Evolutionary conservation across 2,329 filamentous ascomycete genomes (phyloP).

Genomic region (Colletotrichum australisinense): DNA sequence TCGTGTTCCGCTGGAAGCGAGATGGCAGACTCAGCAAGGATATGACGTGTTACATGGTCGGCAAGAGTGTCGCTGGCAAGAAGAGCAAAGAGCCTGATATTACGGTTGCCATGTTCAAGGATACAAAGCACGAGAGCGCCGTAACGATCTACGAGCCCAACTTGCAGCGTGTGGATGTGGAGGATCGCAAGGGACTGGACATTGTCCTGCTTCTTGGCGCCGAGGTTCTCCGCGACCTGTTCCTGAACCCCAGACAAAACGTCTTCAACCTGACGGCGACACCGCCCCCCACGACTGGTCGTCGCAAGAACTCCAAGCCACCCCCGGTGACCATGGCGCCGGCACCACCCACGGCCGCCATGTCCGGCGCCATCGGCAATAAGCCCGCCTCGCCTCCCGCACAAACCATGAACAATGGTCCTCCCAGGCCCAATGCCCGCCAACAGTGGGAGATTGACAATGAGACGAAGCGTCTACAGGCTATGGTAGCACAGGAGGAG

Average conservation of each 20-base stretch:
- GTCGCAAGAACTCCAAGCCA: conserved; percentile 59
- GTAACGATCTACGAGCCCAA: conserved; percentile 95
- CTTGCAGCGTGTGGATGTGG: conserved; percentile 87
- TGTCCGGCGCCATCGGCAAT: conserved; percentile 55
- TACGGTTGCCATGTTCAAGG: conserved; percentile 87
- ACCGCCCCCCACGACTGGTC: conserved; percentile 39
- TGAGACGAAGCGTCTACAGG: conserved; percentile 80
- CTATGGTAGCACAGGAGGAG: conserved; percentile 62
- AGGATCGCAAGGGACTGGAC: conserved; percentile 94
- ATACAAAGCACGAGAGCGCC: conserved; percentile 69
- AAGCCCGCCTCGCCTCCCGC: conserved; percentile 38
- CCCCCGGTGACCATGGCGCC: conserved; percentile 36
- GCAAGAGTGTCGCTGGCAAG: conserved; percentile 78
- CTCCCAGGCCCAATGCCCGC: conserved; percentile 44
- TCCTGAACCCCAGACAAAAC: conserved; percentile 73
- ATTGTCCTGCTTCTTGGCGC: conserved; percentile 77
- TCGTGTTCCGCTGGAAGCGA: conserved; percentile 89
- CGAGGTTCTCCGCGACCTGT: conserved; percentile 74
- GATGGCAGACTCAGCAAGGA: conserved; percentile 89
- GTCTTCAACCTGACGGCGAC: conserved; percentile 79
- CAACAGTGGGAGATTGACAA: conserved; percentile 67
- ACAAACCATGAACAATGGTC: conserved; percentile 41
- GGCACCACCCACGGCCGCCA: conserved; percentile 41
- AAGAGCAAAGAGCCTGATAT: conserved; percentile 95
- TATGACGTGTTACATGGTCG: conserved; percentile 88